Evolutionary conservation across 176 grass and related monocot genomes (phyloP), one percentile per base, ranked within the genome.

Genomic region (Pontederia crassipes): DNA sequence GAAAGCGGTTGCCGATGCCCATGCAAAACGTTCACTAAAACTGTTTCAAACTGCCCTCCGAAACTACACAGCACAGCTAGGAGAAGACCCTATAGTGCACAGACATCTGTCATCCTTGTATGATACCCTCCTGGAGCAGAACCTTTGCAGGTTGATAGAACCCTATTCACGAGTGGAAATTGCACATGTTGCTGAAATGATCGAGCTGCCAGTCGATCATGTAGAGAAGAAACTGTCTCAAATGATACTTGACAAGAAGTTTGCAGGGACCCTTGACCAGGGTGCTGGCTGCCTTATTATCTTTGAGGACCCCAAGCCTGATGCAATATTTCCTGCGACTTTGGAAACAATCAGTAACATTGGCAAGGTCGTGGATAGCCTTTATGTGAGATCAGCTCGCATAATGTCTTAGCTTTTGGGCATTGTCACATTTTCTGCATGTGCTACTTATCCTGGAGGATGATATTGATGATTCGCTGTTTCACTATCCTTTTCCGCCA

Each of bases 201-300:
- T 85, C 7, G 89, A 85, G 68, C 65, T 95, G 85, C 78, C 81
- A 1, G 61, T 89, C 0, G 74, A 64, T 46, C 81, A 85, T 65
- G 89, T 95, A 9, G 89, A 89, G 76, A 95, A 85, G 69, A 95
- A 95, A 55, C 62, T 95, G 14, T 89, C 79, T 5, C 89, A 89
- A 70, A 85, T 85, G 85, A 95, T 95, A 73, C 63, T 89, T 0
- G 89, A 95, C 77, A 95, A 89, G 73, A 95, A 89, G 51, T 89
- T 89, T 35, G 82, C 85, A 10, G 89, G 89, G 35, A 89, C 85
- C 0, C 76, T 89, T 49, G 85, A 89, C 64, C 89, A 95, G 26
- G 85, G 89, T 7, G 82, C 89, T 6, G 85, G 89, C 51, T 89
- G 89, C 63, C 83, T 95, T 61, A 71, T 89, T 66, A 95, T 95